These are phyloP conservation scores for Vitis vinifera DNA, from an alignment of 164 flowering plant species.

Conservation along the genomic window ASM3070453v1 NC_081805.1:6346001-6346500, in stretches of 20 bases:
- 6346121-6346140: too few relatives aligned
- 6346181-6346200: too few relatives aligned
- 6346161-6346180: too few relatives aligned
- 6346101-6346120: too few relatives aligned
- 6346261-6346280: background rate
- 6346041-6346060: background rate
- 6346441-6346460: constrained; percentile 74
- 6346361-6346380: constrained; percentile 72
- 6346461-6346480: constrained; percentile 52
- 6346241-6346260: background rate
- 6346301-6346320: constrained; percentile 75
- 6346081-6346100: background rate
- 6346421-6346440: constrained; percentile 60
- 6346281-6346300: constrained; percentile 74
- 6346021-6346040: background rate
- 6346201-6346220: too few relatives aligned
- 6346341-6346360: constrained; percentile 77
- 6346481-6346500: constrained; percentile 66
- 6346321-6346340: constrained; percentile 82
- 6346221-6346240: background rate
- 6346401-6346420: constrained; percentile 79
- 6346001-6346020: background rate
- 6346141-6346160: too few relatives aligned
- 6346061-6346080: background rate
- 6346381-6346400: constrained; percentile 56